phyloP scores from a whole-genome alignment of 2,329 filamentous ascomycete genomes.

The Trichoderma atroviride region DNA sequence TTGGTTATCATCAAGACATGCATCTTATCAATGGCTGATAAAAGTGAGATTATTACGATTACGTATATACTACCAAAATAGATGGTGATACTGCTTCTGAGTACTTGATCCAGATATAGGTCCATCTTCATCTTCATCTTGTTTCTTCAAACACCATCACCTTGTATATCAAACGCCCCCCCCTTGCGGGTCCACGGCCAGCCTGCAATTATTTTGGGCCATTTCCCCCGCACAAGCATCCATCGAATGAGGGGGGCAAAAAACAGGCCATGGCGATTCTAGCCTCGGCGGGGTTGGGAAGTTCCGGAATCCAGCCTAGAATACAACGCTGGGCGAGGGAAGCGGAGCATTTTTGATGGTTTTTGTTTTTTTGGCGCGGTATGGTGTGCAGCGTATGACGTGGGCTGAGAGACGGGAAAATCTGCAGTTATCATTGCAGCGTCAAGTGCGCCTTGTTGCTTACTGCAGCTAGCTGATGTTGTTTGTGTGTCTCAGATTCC shows the following conservation, averaged over 20 bases:
- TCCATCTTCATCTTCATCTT: not conserved
- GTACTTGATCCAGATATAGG: too few species aligned
- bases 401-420: conserved; percentile 3
- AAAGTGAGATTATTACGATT: too few species aligned
- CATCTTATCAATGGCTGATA: too few species aligned
- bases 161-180: not conserved
- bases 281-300: not conserved
- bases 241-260: not conserved
- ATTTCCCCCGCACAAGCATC: conserved; percentile 13
- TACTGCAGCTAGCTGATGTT: not conserved
- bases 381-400: conserved; percentile 13
- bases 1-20: not conserved
- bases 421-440: not conserved
- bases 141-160: not conserved
- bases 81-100: not conserved
- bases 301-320: not conserved
- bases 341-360: not conserved
- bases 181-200: not conserved
- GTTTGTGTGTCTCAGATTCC: too few species aligned
- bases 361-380: not conserved
- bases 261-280: not conserved
- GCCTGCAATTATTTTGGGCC: not conserved
- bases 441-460: not conserved
- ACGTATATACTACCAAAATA: not conserved
- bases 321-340: conserved; percentile 9